Percentiles rank a stretch among this genome's conserved stretches.
phyloP scores from a whole-genome alignment of 2,329 filamentous ascomycete species.

The Ceratocystis papillata region DNA sequence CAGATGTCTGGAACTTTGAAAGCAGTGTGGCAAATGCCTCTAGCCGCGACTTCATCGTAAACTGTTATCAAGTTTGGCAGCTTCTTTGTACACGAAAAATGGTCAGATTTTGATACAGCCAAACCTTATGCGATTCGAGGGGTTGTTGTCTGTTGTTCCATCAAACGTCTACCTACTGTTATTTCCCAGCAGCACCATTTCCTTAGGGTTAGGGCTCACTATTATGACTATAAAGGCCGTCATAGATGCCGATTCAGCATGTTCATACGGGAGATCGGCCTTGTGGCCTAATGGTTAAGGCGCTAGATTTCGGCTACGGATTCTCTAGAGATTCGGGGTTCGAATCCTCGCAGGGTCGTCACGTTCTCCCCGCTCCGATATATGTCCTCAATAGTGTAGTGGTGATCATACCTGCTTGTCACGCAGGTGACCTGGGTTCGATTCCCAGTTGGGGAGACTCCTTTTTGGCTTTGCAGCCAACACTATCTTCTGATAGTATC shows the following conservation, averaged over 20 bases:
- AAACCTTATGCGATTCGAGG: neutral
- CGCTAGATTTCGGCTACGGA: conserved; percentile 15
- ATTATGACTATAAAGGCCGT: neutral
- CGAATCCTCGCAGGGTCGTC: conserved; percentile 17
- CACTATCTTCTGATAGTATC: neutral
- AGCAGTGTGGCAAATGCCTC: conserved; percentile 12
- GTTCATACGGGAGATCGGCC: conserved; percentile 2
- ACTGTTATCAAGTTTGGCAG: neutral
- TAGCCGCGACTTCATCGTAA: neutral
- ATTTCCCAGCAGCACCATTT: no score
- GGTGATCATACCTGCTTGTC: conserved; percentile 21
- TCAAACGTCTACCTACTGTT: no score
- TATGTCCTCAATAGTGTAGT: conserved; percentile 16
- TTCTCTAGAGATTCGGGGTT: conserved; percentile 19
- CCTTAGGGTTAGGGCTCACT: no score
- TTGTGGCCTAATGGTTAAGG: conserved; percentile 19
- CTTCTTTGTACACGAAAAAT: no score
- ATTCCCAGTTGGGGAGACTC: conserved; percentile 17
- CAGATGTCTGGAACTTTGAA: conserved; percentile 15
- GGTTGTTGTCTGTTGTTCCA: no score
- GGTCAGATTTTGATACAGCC: neutral
- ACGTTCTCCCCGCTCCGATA: neutral
- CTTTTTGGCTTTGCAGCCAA: neutral
- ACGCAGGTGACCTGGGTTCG: conserved; percentile 21
- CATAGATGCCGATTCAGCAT: neutral